These are phyloP conservation scores for Lathyrus sativus DNA, from an alignment of 306 rosid species.

Conservation along the genomic window DNA sequence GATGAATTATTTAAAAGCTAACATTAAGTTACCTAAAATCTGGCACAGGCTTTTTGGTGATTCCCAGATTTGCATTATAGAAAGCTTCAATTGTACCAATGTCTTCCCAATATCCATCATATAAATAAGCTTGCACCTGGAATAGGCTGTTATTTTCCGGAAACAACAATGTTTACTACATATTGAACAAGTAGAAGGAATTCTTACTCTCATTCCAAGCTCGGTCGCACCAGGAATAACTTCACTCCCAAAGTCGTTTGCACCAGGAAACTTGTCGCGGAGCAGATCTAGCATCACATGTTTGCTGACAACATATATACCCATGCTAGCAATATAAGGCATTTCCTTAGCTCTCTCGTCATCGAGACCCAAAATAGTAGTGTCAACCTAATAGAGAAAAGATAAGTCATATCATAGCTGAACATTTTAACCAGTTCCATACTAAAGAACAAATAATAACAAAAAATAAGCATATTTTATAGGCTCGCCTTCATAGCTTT, in stretches of 20 bases:
- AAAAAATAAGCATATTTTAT: not conserved
- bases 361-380: constrained; percentile 95
- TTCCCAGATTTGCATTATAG: constrained; percentile 95
- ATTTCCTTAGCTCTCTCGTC: constrained; percentile 88
- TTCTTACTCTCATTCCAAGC: constrained; percentile 80
- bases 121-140: constrained; percentile 95
- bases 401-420: constrained; percentile 32
- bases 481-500: constrained; percentile 81
- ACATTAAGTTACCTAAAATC: constrained; percentile 76
- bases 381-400: constrained; percentile 75
- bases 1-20: constrained; percentile 21
- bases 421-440: constrained; percentile 10
- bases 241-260: constrained; percentile 98
- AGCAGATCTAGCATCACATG: constrained; percentile 84
- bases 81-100: constrained; percentile 99
- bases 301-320: constrained; percentile 97
- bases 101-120: constrained; percentile 99
- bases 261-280: constrained; percentile 83
- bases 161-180: not conserved
- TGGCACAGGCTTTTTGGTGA: constrained; percentile 95
- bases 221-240: constrained; percentile 98
- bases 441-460: not conserved
- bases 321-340: constrained; percentile 99
- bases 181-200: constrained; percentile 16
- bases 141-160: not conserved